phyloP scores from a whole-genome alignment of 1,284 basidiomycete genomes.

The Moniliophthora roreri region DNA sequence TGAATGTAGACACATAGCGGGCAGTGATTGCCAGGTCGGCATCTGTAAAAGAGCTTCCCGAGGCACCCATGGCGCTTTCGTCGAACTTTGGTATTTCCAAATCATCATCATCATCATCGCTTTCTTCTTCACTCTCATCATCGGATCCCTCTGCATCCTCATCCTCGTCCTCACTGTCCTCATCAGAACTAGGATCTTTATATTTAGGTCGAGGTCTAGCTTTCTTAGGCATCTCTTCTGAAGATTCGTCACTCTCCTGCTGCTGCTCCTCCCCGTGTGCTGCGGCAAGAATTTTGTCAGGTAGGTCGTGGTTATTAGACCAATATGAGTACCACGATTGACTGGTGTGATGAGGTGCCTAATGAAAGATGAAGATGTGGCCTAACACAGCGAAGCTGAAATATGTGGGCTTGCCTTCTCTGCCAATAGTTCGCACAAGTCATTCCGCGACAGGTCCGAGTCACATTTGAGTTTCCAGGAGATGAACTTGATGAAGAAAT shows the following conservation, averaged over 20 bases:
- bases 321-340: constrained; percentile 64
- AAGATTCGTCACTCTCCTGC: constrained; percentile 18
- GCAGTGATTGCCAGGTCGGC: constrained; percentile 61
- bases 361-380: constrained; percentile 16
- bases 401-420: constrained; percentile 45
- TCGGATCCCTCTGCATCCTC: constrained; percentile 22
- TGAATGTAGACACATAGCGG: constrained; percentile 49
- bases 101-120: constrained; percentile 33
- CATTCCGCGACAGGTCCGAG: constrained; percentile 46
- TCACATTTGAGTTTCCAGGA: constrained; percentile 56
- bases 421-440: constrained; percentile 53
- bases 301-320: constrained; percentile 57
- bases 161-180: constrained; percentile 28
- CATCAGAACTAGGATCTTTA: constrained; percentile 38
- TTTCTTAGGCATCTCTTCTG: constrained; percentile 7
- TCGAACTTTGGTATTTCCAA: constrained; percentile 33
- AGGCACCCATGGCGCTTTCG: constrained; percentile 52
- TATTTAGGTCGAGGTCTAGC: constrained; percentile 33
- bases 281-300: constrained; percentile 62
- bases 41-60: constrained; percentile 46
- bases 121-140: constrained; percentile 26
- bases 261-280: constrained; percentile 33
- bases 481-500: constrained; percentile 64
- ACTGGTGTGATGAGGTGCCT: constrained; percentile 62
- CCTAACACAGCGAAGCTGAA: constrained; percentile 3